Percentiles rank a stretch among this genome's conserved stretches.
phyloP scores from a whole-genome alignment of 2,329 filamentous ascomycete species.

The Arthrobotrys pseudoclavata region DNA sequence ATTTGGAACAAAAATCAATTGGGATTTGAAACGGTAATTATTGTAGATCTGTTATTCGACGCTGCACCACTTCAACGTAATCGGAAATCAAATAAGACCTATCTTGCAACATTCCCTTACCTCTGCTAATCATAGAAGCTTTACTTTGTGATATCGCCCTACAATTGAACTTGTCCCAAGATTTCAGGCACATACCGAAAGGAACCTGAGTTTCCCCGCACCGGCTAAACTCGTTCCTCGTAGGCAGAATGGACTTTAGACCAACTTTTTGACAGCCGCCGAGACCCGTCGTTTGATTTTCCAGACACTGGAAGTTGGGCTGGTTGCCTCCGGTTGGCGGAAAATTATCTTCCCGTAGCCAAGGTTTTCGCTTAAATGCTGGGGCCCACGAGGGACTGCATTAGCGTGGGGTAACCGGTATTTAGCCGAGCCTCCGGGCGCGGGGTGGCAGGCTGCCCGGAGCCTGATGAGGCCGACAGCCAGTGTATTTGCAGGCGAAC shows the following conservation, averaged over 20 bases:
- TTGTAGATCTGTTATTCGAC: conserved; percentile 1
- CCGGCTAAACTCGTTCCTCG: conserved; percentile 49
- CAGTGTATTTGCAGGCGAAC: background rate
- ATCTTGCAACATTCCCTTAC: background rate
- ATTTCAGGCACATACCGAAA: conserved; percentile 28
- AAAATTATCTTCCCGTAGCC: conserved; percentile 46
- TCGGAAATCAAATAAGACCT: background rate
- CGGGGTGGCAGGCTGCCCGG: conserved; percentile 38
- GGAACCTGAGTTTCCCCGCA: conserved; percentile 53
- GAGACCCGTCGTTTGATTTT: conserved; percentile 36
- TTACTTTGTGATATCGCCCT: background rate
- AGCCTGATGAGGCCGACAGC: background rate
- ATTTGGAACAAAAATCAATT: background rate
- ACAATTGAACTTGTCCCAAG: conserved; percentile 4
- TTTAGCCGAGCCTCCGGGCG: conserved; percentile 55
- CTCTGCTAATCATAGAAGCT: background rate
- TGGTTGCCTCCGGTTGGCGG: conserved; percentile 55
- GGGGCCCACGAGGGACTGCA: conserved; percentile 7
- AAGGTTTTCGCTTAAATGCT: conserved; percentile 44
- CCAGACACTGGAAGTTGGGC: conserved; percentile 27
- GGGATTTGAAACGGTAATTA: conserved; percentile 10
- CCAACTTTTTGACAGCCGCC: conserved; percentile 40
- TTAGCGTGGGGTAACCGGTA: conserved; percentile 56
- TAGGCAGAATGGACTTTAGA: background rate
- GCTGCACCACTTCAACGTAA: background rate